A percentile compares a stretch with the other conserved stretches of the same genome.
These are phyloP conservation scores for Solanum piurae DNA, from an alignment of 257 asterid genomes.

Conservation along the genomic window DNA sequence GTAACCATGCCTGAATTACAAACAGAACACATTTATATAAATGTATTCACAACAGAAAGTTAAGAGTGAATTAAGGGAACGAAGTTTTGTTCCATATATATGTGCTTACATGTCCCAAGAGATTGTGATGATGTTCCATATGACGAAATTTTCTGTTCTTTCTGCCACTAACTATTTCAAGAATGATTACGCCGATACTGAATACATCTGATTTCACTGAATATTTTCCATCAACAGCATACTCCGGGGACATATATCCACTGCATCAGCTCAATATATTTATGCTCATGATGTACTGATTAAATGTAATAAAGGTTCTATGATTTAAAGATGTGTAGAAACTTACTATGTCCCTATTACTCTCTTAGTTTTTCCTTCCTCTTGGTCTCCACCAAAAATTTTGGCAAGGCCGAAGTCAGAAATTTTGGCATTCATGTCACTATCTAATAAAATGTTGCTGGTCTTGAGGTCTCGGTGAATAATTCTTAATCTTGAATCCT, in stretches of 20 bases:
- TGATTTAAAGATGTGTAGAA: neutral
- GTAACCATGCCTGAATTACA: constrained; percentile 2
- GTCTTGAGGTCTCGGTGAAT: constrained; percentile 8
- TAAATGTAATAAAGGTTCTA: neutral
- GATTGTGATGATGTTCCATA: constrained; percentile 10
- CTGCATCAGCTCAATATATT: neutral
- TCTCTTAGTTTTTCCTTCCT: neutral
- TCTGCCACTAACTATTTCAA: constrained; percentile 7
- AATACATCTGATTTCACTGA: constrained; percentile 6
- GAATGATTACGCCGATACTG: neutral
- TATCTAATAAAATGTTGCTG: constrained; percentile 10
- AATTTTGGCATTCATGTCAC: constrained; percentile 6
- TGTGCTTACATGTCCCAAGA: constrained; percentile 9
- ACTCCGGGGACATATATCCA: constrained; percentile 3
- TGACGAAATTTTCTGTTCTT: constrained; percentile 6
- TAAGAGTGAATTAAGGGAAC: neutral
- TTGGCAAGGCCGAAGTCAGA: constrained; percentile 11
- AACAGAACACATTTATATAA: neutral
- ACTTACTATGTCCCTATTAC: constrained; percentile 6
- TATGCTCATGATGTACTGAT: neutral
- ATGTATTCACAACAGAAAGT: neutral
- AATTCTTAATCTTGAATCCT: constrained; percentile 9
- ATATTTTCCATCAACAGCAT: neutral
- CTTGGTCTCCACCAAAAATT: constrained; percentile 1
- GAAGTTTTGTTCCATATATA: neutral